These are phyloP conservation scores for Pyrenochaeta sp. DNA, from an alignment of 2,329 filamentous ascomycete species.

Conservation along the genomic window DNA sequence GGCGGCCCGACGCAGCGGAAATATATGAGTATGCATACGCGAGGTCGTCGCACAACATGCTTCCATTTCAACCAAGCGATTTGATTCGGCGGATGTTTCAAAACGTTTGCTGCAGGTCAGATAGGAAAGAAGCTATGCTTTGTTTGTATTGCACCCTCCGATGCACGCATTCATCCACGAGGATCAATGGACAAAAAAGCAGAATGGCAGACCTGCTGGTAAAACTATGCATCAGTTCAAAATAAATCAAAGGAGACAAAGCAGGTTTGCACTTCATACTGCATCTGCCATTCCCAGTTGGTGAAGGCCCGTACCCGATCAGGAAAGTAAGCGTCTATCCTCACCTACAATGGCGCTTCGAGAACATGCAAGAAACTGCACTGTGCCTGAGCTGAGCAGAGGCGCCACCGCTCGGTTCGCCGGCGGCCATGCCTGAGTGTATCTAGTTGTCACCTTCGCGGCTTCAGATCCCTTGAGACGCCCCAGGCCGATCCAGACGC, in stretches of 20 bases:
- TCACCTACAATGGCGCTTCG: conserved; percentile 8
- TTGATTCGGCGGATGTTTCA: conserved; percentile 40
- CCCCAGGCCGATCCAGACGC: neutral
- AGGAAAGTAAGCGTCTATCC: neutral
- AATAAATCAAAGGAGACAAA: neutral
- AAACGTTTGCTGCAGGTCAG: conserved; percentile 33
- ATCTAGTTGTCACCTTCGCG: conserved; percentile 9
- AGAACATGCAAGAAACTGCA: conserved; percentile 9
- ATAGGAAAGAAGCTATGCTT: conserved; percentile 9
- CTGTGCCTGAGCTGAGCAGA: conserved; percentile 7
- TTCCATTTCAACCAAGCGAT: conserved; percentile 3
- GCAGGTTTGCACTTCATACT: neutral
- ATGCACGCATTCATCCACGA: neutral
- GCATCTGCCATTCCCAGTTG: neutral
- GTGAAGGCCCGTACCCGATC: neutral
- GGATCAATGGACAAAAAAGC: neutral
- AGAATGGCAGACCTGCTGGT: neutral
- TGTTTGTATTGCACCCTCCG: conserved; percentile 4
- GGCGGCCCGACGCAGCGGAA: neutral
- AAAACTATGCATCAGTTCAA: no score
- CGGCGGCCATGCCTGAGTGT: conserved; percentile 13
- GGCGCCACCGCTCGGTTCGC: conserved; percentile 9
- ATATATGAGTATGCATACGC: conserved; percentile 20
- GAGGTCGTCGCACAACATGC: conserved; percentile 19
- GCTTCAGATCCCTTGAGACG: conserved; percentile 14